Evolutionary conservation across 805 yeast species (phyloP).

Genomic region (Candida taoyuanica): DNA sequence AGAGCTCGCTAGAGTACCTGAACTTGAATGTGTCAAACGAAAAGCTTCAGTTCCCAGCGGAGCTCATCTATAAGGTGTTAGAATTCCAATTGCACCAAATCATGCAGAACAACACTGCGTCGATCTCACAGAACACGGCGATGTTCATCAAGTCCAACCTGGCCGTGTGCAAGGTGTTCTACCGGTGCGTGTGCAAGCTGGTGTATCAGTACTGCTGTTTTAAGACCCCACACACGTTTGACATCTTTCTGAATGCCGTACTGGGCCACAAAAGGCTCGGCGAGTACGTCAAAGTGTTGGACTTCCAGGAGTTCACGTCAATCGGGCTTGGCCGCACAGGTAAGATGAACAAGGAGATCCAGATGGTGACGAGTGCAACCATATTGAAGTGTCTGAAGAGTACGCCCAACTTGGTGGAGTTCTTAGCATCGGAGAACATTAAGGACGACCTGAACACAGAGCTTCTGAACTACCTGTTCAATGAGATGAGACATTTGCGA

Average conservation of each 20-base stretch:
- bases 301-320: slow-evolving; percentile 84
- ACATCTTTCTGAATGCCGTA: slow-evolving; percentile 57
- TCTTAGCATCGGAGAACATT: slow-evolving; percentile 79
- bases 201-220: slow-evolving; percentile 65
- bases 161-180: slow-evolving; percentile 53
- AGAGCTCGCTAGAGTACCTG: neutral
- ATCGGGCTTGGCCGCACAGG: slow-evolving; percentile 88
- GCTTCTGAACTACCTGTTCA: slow-evolving; percentile 54
- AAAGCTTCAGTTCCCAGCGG: slow-evolving; percentile 41
- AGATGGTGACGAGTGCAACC: slow-evolving; percentile 78
- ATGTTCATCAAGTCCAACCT: slow-evolving; percentile 48
- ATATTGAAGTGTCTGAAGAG: slow-evolving; percentile 55
- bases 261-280: slow-evolving; percentile 44
- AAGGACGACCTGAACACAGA: slow-evolving; percentile 69
- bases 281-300: slow-evolving; percentile 66
- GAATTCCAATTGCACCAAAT: slow-evolving; percentile 51
- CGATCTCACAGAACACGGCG: slow-evolving; percentile 47
- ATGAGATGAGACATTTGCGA: slow-evolving; percentile 49
- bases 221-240: slow-evolving; percentile 77
- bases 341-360: slow-evolving; percentile 85
- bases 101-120: slow-evolving; percentile 44
- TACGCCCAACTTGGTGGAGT: slow-evolving; percentile 70
- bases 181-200: slow-evolving; percentile 52
- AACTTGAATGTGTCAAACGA: neutral
- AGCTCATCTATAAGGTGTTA: slow-evolving; percentile 48